These are phyloP conservation scores for Fraxinus sp. DNA, from an alignment of 305 asterid species.

Conservation along the genomic window DNA sequence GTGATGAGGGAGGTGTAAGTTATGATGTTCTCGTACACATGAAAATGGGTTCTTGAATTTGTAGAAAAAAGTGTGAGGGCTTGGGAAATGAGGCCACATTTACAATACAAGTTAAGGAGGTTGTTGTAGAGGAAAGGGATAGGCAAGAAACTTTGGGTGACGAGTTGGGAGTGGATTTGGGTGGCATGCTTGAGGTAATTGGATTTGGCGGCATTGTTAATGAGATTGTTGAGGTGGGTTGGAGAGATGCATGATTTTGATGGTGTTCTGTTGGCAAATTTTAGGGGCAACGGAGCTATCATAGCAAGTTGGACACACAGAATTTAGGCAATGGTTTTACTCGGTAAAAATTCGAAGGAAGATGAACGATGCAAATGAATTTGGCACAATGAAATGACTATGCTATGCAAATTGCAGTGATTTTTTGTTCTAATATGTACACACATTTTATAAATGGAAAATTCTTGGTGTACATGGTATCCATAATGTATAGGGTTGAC, in stretches of 20 bases:
- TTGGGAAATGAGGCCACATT: constrained; percentile 33
- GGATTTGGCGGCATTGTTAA: constrained; percentile 23
- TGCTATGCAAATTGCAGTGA: neutral
- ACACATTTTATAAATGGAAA: neutral
- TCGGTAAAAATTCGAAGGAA: neutral
- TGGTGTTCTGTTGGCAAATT: neutral
- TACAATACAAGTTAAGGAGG: constrained; percentile 48
- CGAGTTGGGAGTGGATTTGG: constrained; percentile 54
- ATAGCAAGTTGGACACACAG: constrained; percentile 1
- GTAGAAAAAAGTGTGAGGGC: constrained; percentile 42
- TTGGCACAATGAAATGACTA: neutral
- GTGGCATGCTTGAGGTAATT: constrained; percentile 34
- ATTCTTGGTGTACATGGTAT: too few species aligned
- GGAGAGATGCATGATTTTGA: constrained; percentile 23
- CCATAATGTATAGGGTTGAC: neutral
- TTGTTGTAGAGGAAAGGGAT: constrained; percentile 40
- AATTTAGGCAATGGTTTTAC: neutral
- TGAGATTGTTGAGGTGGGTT: constrained; percentile 30
- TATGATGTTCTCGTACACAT: constrained; percentile 36
- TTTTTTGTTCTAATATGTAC: neutral
- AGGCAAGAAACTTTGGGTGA: constrained; percentile 30
- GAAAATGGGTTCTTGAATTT: constrained; percentile 22
- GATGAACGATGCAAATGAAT: neutral
- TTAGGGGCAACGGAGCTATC: constrained; percentile 19
- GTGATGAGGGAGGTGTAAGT: constrained; percentile 51